phyloP scores from a whole-genome alignment of 495 filamentous ascomycete genomes.

The Hypoxylon lienhwacheense region DNA sequence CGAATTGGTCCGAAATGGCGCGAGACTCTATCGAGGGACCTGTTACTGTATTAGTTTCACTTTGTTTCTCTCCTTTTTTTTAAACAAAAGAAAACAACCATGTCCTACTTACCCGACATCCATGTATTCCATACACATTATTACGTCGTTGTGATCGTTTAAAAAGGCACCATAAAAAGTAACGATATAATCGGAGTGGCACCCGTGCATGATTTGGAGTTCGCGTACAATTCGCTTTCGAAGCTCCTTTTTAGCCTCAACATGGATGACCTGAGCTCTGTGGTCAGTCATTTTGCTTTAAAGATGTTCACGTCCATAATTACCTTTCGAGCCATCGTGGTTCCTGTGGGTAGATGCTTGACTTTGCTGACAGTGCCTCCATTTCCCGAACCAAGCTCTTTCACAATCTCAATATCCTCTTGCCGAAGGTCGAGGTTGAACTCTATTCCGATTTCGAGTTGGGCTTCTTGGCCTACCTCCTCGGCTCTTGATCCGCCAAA shows the following conservation, averaged over 20 bases:
- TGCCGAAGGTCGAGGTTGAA: conserved; percentile 89
- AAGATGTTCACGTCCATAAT: conserved; percentile 13
- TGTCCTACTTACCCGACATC: conserved; percentile 80
- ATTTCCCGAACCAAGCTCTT: conserved; percentile 94
- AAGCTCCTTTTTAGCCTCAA: conserved; percentile 95
- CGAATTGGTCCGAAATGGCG: conserved; percentile 92
- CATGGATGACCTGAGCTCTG: conserved; percentile 84
- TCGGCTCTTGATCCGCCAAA: conserved; percentile 57
- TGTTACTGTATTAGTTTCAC: conserved; percentile 50
- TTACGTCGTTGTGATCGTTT: conserved; percentile 92
- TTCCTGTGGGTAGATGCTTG: conserved; percentile 89
- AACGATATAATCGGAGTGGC: conserved; percentile 93
- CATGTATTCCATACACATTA: conserved; percentile 99
- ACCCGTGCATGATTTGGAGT: conserved; percentile 96
- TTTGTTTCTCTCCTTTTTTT: not conserved
- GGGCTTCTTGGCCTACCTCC: conserved; percentile 61
- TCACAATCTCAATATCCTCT: conserved; percentile 89
- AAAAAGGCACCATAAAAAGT: conserved; percentile 97
- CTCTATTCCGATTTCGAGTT: conserved; percentile 95
- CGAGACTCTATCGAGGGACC: conserved; percentile 92
- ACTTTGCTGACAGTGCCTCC: conserved; percentile 98
- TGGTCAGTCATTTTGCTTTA: conserved; percentile 1
- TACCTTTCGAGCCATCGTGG: conserved; percentile 97
- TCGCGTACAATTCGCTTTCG: conserved; percentile 95
- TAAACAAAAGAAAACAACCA: no score